Conservation (phyloP, 2,329 filamentous ascomycete species). For the Xylaria sp. region DNA sequence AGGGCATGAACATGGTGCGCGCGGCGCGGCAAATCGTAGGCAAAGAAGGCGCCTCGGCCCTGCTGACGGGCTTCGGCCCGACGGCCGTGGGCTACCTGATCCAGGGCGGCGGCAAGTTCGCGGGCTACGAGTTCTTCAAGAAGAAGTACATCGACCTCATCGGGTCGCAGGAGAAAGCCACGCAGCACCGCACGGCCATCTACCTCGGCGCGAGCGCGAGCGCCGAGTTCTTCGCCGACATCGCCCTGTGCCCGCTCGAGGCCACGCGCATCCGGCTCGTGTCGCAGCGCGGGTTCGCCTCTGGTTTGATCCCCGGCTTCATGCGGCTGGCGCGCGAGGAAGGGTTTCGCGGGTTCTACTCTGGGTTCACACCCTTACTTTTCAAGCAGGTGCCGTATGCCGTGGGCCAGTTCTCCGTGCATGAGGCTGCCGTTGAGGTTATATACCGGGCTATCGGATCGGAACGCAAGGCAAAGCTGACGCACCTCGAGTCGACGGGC, state of each 20-base stretch:
- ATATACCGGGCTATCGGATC: constrained; percentile 77
- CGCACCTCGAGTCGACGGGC: constrained; percentile 77
- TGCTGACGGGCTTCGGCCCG: constrained; percentile 85
- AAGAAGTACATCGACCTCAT: constrained; percentile 80
- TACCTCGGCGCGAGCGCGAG: constrained; percentile 78
- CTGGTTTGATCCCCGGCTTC: constrained; percentile 77
- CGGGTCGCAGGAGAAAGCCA: constrained; percentile 62
- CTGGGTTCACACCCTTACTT: constrained; percentile 85
- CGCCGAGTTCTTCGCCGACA: constrained; percentile 79
- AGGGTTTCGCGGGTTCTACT: constrained; percentile 86
- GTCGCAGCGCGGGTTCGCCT: constrained; percentile 81
- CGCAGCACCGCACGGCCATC: constrained; percentile 63
- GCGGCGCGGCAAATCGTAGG: constrained; percentile 81
- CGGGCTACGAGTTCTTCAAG: constrained; percentile 95
- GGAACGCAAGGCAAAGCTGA: constrained; percentile 73
- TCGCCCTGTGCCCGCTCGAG: constrained; percentile 90
- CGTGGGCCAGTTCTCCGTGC: constrained; percentile 93
- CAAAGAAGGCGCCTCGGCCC: constrained; percentile 81
- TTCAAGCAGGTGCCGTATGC: constrained; percentile 95
- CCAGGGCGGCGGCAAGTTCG: constrained; percentile 91
- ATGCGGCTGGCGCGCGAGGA: constrained; percentile 79
- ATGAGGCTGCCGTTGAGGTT: constrained; percentile 85
- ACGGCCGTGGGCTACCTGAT: constrained; percentile 90
- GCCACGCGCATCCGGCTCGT: constrained; percentile 83
- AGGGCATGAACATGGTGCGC: constrained; percentile 84